Conservation (phyloP, 1,284 basidiomycete genomes). For the Tilletia caries region DNA sequence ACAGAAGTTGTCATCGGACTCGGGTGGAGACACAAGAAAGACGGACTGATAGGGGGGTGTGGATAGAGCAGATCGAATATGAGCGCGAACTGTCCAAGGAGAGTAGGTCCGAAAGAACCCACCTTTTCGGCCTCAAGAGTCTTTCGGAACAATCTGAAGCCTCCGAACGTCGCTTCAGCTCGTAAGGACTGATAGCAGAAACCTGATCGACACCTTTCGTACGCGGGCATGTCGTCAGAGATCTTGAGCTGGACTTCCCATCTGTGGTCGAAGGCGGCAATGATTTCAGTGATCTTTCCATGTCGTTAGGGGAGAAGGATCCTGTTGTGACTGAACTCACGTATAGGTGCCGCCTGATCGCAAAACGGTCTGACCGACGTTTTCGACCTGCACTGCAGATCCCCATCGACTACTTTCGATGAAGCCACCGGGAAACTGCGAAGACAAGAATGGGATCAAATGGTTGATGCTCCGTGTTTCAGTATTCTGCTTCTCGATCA, state of each 20-base stretch:
- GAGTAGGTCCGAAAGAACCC: neutral
- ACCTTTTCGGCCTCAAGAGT: slow-evolving; percentile 27
- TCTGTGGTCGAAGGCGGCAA: too few species aligned
- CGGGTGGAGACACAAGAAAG: slow-evolving; percentile 29
- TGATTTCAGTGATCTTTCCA: too few species aligned
- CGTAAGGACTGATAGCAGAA: neutral
- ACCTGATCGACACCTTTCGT: slow-evolving; percentile 1
- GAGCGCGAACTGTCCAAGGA: too few species aligned
- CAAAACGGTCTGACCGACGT: neutral
- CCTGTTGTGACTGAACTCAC: too few species aligned
- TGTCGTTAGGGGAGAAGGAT: too few species aligned
- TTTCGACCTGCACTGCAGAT: neutral
- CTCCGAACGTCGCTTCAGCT: neutral
- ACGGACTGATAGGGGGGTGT: neutral
- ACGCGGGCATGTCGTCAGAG: neutral
- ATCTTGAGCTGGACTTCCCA: neutral
- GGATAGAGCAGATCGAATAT: too few species aligned
- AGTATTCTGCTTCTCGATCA: too few species aligned
- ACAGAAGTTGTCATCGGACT: slow-evolving; percentile 23
- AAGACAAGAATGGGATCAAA: neutral
- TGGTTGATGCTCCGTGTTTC: too few species aligned
- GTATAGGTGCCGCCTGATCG: neutral
- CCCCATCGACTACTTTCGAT: neutral
- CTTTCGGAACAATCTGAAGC: slow-evolving; percentile 19
- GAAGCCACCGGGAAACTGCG: neutral